These are phyloP conservation scores for Ceratocystis alfenasii DNA, from an alignment of 2,329 filamentous ascomycete genomes.

Conservation along the genomic window DNA sequence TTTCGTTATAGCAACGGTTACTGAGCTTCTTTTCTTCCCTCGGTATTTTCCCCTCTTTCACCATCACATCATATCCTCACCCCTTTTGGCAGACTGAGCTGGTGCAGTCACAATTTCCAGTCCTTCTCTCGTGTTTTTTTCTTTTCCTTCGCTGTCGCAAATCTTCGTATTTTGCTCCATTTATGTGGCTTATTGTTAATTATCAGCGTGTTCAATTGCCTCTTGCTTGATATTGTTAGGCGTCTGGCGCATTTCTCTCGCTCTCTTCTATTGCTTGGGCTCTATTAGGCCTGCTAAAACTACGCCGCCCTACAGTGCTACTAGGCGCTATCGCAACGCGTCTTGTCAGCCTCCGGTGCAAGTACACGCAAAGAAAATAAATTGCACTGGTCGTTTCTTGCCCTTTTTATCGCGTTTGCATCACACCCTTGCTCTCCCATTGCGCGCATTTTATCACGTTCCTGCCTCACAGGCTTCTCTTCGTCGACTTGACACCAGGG, in stretches of 20 bases:
- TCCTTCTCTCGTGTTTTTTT: not conserved
- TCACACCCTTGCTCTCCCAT: not conserved
- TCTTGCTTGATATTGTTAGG: not conserved
- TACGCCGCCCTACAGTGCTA: not conserved
- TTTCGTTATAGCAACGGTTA: conserved; percentile 10
- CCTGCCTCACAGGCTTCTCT: not conserved
- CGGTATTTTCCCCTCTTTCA: conserved; percentile 8
- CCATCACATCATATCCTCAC: not conserved
- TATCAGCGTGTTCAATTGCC: not conserved
- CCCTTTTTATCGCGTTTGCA: not conserved
- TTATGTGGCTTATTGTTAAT: not conserved
- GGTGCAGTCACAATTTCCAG: not conserved
- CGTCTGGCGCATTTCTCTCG: not conserved
- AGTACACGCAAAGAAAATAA: too few species aligned
- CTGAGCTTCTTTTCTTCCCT: conserved; percentile 11
- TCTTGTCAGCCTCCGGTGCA: conserved; percentile 6
- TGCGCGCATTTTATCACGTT: not conserved
- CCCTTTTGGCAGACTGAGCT: not conserved
- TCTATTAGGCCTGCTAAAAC: not conserved
- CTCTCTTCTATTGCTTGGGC: not conserved
- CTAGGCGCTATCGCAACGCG: conserved; percentile 16
- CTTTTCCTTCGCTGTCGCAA: not conserved
- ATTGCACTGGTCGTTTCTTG: not conserved
- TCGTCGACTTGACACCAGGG: not conserved
- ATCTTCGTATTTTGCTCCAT: not conserved